These are phyloP conservation scores for Dissophora globulifera DNA, from an alignment of 192 early-diverging fungal species.

Conservation along the genomic window DNA sequence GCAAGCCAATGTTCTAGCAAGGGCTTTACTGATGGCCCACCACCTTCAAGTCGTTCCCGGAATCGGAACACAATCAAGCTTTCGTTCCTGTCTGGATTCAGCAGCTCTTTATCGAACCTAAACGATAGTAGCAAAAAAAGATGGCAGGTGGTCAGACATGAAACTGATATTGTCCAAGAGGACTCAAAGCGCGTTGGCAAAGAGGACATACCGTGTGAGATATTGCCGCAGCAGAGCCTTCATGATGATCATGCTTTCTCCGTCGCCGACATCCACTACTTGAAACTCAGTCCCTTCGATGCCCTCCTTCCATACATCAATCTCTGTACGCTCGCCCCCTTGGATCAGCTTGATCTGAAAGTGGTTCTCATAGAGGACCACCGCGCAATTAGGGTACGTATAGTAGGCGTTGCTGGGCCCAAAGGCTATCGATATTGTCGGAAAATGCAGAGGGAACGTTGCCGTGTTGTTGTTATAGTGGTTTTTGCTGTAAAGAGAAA, in stretches of 20 bases:
- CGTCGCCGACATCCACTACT: slow-evolving; percentile 40
- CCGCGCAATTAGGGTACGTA: slow-evolving; percentile 54
- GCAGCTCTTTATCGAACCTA: slow-evolving; percentile 55
- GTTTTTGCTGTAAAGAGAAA: slow-evolving; percentile 39
- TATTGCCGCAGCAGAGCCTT: slow-evolving; percentile 41
- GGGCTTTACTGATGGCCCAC: slow-evolving; percentile 46
- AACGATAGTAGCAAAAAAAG: background rate
- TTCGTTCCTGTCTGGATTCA: slow-evolving; percentile 55
- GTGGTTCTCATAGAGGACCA: slow-evolving; percentile 50
- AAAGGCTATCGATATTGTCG: slow-evolving; percentile 56
- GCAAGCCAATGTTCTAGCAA: slow-evolving; percentile 45
- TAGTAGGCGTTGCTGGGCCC: slow-evolving; percentile 53
- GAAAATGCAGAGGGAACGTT: slow-evolving; percentile 46
- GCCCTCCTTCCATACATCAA: slow-evolving; percentile 58
- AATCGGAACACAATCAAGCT: slow-evolving; percentile 49
- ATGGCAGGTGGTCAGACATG: background rate
- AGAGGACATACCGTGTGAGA: slow-evolving; percentile 51
- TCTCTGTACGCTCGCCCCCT: slow-evolving; percentile 44
- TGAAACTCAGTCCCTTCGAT: slow-evolving; percentile 49
- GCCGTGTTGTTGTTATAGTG: slow-evolving; percentile 51
- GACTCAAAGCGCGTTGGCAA: too few relatives aligned
- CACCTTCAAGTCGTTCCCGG: slow-evolving; percentile 39
- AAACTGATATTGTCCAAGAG: too few relatives aligned
- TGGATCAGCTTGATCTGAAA: slow-evolving; percentile 54
- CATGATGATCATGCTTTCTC: slow-evolving; percentile 47